Conservation (phyloP, 495 filamentous ascomycete species). For the Glutinoglossum americanum region DNA sequence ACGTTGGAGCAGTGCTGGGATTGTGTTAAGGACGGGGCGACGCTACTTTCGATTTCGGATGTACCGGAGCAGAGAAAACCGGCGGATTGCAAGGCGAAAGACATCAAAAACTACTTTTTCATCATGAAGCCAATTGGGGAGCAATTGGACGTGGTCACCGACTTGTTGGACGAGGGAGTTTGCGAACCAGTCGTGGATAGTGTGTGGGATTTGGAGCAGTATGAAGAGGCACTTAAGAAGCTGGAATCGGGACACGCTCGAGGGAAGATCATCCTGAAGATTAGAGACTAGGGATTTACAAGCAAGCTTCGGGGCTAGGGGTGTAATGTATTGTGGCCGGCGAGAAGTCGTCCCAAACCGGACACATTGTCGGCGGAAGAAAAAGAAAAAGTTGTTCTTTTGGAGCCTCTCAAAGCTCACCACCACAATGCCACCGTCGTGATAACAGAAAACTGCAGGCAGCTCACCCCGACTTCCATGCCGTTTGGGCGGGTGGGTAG, state of each 20-base stretch:
- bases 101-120: slow-evolving; percentile 22
- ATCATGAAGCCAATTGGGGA: slow-evolving; percentile 22
- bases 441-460: no score
- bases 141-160: slow-evolving; percentile 22
- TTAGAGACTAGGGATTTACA: background rate
- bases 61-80: slow-evolving; percentile 25
- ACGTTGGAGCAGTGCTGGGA: slow-evolving; percentile 26
- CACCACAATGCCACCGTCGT: no score
- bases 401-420: no score
- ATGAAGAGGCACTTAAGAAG: background rate
- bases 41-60: slow-evolving; percentile 28
- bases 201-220: slow-evolving; percentile 13
- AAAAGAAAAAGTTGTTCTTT: no score
- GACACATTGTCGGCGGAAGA: no score
- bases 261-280: background rate
- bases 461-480: no score
- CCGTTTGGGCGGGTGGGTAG: no score
- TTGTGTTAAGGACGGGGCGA: slow-evolving; percentile 20
- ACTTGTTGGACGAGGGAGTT: slow-evolving; percentile 22
- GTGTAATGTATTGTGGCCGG: no score
- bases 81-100: slow-evolving; percentile 8
- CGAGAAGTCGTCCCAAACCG: no score
- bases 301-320: no score
- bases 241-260: background rate
- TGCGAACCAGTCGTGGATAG: slow-evolving; percentile 23